phyloP scores from a whole-genome alignment of 306 rosid genomes.

The Styphnolobium japonicum region DNA sequence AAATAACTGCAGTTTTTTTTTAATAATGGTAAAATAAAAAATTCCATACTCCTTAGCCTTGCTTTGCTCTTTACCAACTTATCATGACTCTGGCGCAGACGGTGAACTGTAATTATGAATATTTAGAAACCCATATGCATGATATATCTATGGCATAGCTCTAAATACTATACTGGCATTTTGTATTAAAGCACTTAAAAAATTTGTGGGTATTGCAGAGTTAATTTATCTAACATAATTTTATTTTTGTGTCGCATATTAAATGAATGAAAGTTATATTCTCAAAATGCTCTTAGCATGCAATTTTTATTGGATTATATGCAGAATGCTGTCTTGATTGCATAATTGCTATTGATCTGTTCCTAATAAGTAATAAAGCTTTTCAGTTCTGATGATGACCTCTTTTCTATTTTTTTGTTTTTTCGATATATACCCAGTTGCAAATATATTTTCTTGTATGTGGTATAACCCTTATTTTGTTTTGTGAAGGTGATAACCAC shows the following conservation, averaged over 20 bases:
- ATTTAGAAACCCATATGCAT: neutral
- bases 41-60: neutral
- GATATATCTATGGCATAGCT: neutral
- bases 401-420: neutral
- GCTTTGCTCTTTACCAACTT: neutral
- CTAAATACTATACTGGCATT: neutral
- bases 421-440: conserved; percentile 13
- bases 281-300: neutral
- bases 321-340: neutral
- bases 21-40: neutral
- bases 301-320: neutral
- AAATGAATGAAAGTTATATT: neutral
- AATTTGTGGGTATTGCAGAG: neutral
- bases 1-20: too few species aligned
- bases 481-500: conserved; percentile 82
- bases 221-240: conserved; percentile 1
- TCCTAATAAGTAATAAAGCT: conserved; percentile 6
- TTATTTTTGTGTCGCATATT: neutral
- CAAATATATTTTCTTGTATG: conserved; percentile 25
- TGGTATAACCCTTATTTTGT: conserved; percentile 33
- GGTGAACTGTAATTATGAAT: neutral
- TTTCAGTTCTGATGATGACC: conserved; percentile 8
- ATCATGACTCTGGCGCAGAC: neutral
- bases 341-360: neutral
- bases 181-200: neutral